Percentiles rank a stretch among this genome's conserved stretches.
Evolutionary conservation across 2,329 filamentous ascomycete species (phyloP).

Genomic region (Epichloe sylvatica): DNA sequence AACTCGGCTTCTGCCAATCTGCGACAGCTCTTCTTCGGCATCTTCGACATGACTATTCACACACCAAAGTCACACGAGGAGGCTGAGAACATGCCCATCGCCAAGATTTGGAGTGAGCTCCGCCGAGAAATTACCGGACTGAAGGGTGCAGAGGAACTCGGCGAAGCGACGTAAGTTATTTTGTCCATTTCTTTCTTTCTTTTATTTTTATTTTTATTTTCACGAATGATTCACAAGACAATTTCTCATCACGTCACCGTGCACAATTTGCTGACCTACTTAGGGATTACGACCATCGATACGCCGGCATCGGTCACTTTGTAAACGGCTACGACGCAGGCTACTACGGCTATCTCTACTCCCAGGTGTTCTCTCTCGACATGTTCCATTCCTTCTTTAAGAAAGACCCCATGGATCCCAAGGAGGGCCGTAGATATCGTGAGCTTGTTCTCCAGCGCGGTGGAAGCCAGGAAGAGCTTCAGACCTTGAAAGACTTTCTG

Average conservation of each 20-base stretch:
- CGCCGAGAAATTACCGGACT: conserved; percentile 58
- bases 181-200: no score
- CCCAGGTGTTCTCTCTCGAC: conserved; percentile 68
- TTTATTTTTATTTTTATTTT: neutral
- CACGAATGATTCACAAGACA: no score
- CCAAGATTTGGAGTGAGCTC: conserved; percentile 57
- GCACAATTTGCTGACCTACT: conserved; percentile 13
- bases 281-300: conserved; percentile 59
- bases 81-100: conserved; percentile 51
- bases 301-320: conserved; percentile 69
- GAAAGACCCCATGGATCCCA: conserved; percentile 61
- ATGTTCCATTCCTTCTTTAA: conserved; percentile 78
- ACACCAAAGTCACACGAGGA: conserved; percentile 54
- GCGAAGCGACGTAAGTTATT: conserved; percentile 36
- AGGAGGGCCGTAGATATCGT: conserved; percentile 60
- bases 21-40: conserved; percentile 65
- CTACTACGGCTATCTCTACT: conserved; percentile 65
- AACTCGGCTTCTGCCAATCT: conserved; percentile 70
- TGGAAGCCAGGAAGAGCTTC: conserved; percentile 69
- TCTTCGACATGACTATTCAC: conserved; percentile 75
- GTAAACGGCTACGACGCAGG: conserved; percentile 77
- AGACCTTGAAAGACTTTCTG: conserved; percentile 63
- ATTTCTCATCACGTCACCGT: no score
- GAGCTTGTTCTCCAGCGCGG: conserved; percentile 67
- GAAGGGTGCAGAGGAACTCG: conserved; percentile 57